These are phyloP conservation scores for Spathaspora sp. DNA, from an alignment of 805 yeast species.

Conservation along the genomic window DNA sequence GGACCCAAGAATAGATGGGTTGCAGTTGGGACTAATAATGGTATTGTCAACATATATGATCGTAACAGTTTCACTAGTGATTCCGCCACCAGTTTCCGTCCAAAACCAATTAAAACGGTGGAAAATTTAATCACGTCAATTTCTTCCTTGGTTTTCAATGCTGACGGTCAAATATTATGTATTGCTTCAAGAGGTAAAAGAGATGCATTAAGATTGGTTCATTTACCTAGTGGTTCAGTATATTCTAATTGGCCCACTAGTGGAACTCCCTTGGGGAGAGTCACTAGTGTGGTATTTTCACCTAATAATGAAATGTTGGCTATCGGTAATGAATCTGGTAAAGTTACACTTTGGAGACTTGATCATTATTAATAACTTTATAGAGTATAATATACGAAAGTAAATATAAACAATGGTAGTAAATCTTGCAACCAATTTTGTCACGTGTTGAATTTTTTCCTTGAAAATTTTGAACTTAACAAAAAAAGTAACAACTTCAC, in stretches of 20 bases:
- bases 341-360: slow-evolving; percentile 82
- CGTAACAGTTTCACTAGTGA: slow-evolving; percentile 23
- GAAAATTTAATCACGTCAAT: slow-evolving; percentile 82
- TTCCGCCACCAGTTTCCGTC: slow-evolving; percentile 10
- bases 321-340: slow-evolving; percentile 88
- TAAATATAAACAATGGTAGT: too few relatives aligned
- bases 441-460: neutral
- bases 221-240: slow-evolving; percentile 81
- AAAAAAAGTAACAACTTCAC: neutral
- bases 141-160: slow-evolving; percentile 67
- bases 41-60: slow-evolving; percentile 87
- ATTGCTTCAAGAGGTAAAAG: slow-evolving; percentile 81
- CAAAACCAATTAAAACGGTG: slow-evolving; percentile 58
- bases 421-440: neutral
- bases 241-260: slow-evolving; percentile 97
- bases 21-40: slow-evolving; percentile 86
- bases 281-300: slow-evolving; percentile 74
- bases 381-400: too few relatives aligned
- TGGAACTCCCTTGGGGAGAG: slow-evolving; percentile 94
- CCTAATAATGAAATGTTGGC: slow-evolving; percentile 81
- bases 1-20: slow-evolving; percentile 71
- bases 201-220: slow-evolving; percentile 84
- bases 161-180: slow-evolving; percentile 86
- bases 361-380: slow-evolving; percentile 58
- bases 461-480: neutral